A percentile compares a stretch with the other conserved stretches of the same genome.
These are phyloP conservation scores for Globisporangium camurandrum DNA, from an alignment of 352 stramenopile genomes.

Conservation along the genomic window DNA sequence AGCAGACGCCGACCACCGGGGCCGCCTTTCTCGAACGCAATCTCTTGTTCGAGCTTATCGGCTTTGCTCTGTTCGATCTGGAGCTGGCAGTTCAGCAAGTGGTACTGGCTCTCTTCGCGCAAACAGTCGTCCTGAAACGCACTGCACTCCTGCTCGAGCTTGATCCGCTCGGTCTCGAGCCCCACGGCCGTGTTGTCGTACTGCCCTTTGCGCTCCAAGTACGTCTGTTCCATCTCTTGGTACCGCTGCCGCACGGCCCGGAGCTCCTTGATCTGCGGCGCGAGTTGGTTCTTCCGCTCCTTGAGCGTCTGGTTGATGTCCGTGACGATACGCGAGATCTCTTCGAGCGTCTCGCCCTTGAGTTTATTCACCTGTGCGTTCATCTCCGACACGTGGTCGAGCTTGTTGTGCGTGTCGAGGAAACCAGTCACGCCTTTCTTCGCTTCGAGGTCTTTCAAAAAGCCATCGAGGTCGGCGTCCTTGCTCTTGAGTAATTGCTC, in stretches of 20 bases:
- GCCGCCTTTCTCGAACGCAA: constrained; percentile 79
- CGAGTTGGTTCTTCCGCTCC: constrained; percentile 88
- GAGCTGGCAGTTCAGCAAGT: constrained; percentile 73
- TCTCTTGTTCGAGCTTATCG: constrained; percentile 82
- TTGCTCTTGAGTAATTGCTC: constrained; percentile 89
- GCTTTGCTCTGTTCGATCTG: constrained; percentile 67
- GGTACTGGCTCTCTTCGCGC: constrained; percentile 83
- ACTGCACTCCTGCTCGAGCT: constrained; percentile 86
- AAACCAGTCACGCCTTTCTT: constrained; percentile 84
- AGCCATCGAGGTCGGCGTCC: constrained; percentile 77
- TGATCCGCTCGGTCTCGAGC: constrained; percentile 84
- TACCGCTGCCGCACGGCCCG: constrained; percentile 82
- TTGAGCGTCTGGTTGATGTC: constrained; percentile 90
- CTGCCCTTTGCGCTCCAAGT: constrained; percentile 78
- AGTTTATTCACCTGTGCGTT: constrained; percentile 87
- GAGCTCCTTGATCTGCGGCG: constrained; percentile 90
- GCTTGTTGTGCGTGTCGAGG: constrained; percentile 78
- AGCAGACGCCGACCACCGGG: constrained; percentile 47
- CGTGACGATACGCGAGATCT: constrained; percentile 89
- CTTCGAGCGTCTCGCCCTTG: constrained; percentile 91
- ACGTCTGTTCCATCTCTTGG: constrained; percentile 86
- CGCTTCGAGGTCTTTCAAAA: constrained; percentile 76
- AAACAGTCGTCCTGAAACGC: constrained; percentile 85
- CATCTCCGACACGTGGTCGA: constrained; percentile 84
- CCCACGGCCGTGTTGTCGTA: constrained; percentile 88